Evolutionary conservation across 73 alveolate genomes (phyloP).

Genomic region (Blepharisma japonicum): DNA sequence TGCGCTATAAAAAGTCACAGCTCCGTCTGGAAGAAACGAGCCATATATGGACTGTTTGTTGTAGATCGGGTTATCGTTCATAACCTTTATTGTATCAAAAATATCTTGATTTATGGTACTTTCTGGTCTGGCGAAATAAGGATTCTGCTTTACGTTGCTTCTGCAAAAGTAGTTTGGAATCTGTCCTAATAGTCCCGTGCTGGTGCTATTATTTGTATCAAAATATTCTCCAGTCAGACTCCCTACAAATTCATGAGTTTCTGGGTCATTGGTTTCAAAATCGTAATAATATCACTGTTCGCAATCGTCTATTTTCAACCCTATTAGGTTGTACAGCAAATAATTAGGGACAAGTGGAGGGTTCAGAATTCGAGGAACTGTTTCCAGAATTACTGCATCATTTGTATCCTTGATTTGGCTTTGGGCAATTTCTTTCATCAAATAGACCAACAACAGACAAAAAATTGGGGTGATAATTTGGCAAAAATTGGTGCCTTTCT

Average conservation of each 20-base stretch:
- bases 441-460: constrained; percentile 70
- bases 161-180: constrained; percentile 61
- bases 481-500: constrained; percentile 73
- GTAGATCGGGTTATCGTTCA: constrained; percentile 62
- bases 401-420: constrained; percentile 52
- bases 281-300: constrained; percentile 71
- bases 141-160: constrained; percentile 36
- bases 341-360: constrained; percentile 63
- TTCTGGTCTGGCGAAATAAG: constrained; percentile 50
- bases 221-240: constrained; percentile 27
- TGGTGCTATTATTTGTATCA: constrained; percentile 45
- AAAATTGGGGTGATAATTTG: constrained; percentile 82
- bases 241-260: constrained; percentile 31
- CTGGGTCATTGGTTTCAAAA: constrained; percentile 40
- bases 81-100: constrained; percentile 63
- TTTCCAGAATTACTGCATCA: constrained; percentile 47
- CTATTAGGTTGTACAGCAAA: constrained; percentile 48
- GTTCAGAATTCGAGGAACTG: constrained; percentile 51
- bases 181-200: constrained; percentile 52
- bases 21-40: constrained; percentile 94
- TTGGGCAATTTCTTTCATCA: constrained; percentile 68
- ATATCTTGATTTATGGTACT: constrained; percentile 74
- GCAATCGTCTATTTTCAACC: constrained; percentile 46
- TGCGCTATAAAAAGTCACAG: constrained; percentile 40
- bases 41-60: constrained; percentile 52